Evolutionary conservation across 2,329 filamentous ascomycete genomes (phyloP), one percentile per base, ranked within the genome.

Genomic region (Trichoderma sp.): DNA sequence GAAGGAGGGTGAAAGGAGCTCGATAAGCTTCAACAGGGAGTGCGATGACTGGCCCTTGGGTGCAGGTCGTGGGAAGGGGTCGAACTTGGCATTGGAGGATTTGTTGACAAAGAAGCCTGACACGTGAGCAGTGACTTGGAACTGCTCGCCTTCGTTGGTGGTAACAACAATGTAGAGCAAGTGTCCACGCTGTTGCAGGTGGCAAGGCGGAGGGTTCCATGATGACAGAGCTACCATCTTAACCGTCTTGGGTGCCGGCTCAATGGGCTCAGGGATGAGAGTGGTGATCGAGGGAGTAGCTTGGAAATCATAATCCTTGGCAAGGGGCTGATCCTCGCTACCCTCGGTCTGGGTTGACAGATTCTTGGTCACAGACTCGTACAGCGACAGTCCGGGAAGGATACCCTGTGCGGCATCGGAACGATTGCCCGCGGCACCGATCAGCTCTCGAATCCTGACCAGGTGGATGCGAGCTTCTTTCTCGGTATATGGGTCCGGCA

Each of bases 71-170:
- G 95, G 95, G 76, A 90, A 91, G 11, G 96, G 96, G 80, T 98
- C 96, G 78, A 99, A 99, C 83, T 96, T 98, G 83, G 88, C 89
- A 82, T 96, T 98, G 68, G 94, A 96, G 34, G 93, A 98, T 82
- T 95, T 97, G 87, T 97, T 99, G 78, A 98, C 92, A 81, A 92
- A 99, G 86, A 99, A 99, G 23, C 96, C 96, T 15, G 94, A 95
- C 65, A 97, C 92, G 77, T 98, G 94, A 15, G 93, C 90, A 11
- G 97, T 99, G 78, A 99, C 92, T 81, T 98, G 94, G 81, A 92
- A 91, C 81, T 97, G 94, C 83, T 99, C 96, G 74, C 95, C 95
- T 82, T 99, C 96, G 76, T 94, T 95, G 71, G 95, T 98, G 17
- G 92, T 95, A 57, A 96, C 87, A 74, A 94, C 87, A 23, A 99